Percentiles rank a stretch among this genome's conserved stretches.
Conservation (phyloP, 768 basidiomycete genomes). For the Pulveroboletus sp. region DNA sequence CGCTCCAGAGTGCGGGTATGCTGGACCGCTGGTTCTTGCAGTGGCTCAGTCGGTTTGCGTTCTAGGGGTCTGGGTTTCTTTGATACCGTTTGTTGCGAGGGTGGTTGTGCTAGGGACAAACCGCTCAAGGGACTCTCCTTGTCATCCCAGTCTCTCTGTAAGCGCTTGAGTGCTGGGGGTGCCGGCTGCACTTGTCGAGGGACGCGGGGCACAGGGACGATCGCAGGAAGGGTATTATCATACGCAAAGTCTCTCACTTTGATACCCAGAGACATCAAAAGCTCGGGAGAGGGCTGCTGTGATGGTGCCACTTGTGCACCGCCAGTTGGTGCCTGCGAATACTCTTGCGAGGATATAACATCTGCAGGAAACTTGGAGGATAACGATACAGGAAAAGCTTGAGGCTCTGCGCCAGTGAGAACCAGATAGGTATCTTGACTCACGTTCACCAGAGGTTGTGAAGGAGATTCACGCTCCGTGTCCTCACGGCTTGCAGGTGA, state of each 20-base stretch:
- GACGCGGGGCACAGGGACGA: conserved; percentile 45
- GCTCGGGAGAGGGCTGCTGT: conserved; percentile 35
- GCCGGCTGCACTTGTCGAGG: conserved; percentile 48
- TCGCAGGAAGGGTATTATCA: conserved; percentile 60
- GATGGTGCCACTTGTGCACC: conserved; percentile 4
- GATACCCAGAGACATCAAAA: conserved; percentile 33
- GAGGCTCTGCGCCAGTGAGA: conserved; percentile 25
- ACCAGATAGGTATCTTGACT: conserved; percentile 34
- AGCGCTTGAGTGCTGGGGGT: conserved; percentile 35
- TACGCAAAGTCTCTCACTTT: conserved; percentile 61
- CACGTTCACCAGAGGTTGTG: conserved; percentile 29
- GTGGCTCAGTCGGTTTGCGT: conserved; percentile 34
- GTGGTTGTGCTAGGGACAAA: conserved; percentile 5
- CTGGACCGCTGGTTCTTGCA: conserved; percentile 19
- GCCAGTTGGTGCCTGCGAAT: conserved; percentile 16
- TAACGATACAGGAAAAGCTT: conserved; percentile 29
- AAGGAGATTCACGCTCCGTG: conserved; percentile 18
- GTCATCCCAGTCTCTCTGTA: conserved; percentile 30
- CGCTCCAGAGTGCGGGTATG: conserved; percentile 19
- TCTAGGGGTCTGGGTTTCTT: conserved; percentile 28
- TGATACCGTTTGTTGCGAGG: background rate
- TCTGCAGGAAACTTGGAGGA: conserved; percentile 17
- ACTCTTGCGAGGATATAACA: conserved; percentile 5
- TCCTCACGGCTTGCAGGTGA: conserved; percentile 6
- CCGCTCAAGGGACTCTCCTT: conserved; percentile 18